These are phyloP conservation scores for Tylopilus felleus DNA, from an alignment of 768 basidiomycete species.

Conservation along the genomic window DNA sequence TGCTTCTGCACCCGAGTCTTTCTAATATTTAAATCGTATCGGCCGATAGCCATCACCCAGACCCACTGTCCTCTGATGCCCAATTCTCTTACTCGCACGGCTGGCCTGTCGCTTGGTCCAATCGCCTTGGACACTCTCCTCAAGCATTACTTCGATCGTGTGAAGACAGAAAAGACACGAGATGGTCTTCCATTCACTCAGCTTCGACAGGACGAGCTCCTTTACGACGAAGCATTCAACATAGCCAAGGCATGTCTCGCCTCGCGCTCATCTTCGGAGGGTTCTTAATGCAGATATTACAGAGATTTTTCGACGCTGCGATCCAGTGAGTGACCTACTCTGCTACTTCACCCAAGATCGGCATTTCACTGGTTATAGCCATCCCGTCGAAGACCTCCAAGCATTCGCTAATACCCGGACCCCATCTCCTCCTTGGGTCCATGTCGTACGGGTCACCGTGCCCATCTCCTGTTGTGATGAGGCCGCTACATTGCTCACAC, in stretches of 20 bases:
- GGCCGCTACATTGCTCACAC: conserved; percentile 68
- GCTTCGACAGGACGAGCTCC: conserved; percentile 66
- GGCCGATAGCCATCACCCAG: not conserved
- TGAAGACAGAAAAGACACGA: conserved; percentile 41
- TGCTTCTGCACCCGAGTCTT: not conserved
- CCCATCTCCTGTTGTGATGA: conserved; percentile 74
- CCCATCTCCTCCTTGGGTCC: conserved; percentile 82
- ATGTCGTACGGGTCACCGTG: conserved; percentile 64
- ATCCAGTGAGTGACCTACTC: conserved; percentile 48
- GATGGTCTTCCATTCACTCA: conserved; percentile 42
- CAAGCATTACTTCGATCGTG: conserved; percentile 77
- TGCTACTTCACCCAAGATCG: not conserved
- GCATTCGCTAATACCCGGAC: conserved; percentile 78
- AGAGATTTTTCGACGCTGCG: conserved; percentile 76
- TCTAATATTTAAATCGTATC: not conserved
- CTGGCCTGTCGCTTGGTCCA: conserved; percentile 66
- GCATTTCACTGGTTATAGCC: conserved; percentile 39
- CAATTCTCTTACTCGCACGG: conserved; percentile 60
- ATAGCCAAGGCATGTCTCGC: conserved; percentile 58
- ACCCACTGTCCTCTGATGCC: conserved; percentile 21
- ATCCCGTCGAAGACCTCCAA: conserved; percentile 81
- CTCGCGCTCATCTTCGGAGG: not conserved
- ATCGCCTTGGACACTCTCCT: conserved; percentile 74
- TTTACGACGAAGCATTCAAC: conserved; percentile 79
- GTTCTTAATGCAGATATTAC: not conserved